Conservation (phyloP, 2,329 filamentous ascomycete genomes). For the Phialocephala subalpina region DNA sequence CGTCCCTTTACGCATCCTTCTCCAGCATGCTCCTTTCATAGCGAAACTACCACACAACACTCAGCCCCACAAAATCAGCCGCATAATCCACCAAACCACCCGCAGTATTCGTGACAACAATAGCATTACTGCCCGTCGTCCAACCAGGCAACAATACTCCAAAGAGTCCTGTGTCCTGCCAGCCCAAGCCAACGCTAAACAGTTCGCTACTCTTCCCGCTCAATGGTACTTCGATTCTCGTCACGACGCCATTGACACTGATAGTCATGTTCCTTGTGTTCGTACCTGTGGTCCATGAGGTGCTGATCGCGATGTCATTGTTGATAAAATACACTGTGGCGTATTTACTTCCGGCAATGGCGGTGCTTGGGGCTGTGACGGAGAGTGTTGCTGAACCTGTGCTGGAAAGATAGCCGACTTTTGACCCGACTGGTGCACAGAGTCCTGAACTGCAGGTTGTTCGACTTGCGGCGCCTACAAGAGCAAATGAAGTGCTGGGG, state of each 20-base stretch:
- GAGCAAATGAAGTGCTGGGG: constrained; percentile 62
- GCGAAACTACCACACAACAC: too few species aligned
- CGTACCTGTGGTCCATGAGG: constrained; percentile 33
- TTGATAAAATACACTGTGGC: constrained; percentile 35
- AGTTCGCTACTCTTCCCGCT: constrained; percentile 38
- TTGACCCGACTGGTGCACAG: constrained; percentile 36
- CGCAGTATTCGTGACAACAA: constrained; percentile 45
- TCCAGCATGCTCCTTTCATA: too few species aligned
- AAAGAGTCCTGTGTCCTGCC: constrained; percentile 39
- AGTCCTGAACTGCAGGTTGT: constrained; percentile 31
- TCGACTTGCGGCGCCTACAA: constrained; percentile 49
- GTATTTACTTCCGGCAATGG: constrained; percentile 25
- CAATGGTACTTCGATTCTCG: constrained; percentile 36
- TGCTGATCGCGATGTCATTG: constrained; percentile 38
- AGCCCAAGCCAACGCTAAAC: constrained; percentile 33
- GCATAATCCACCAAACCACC: constrained; percentile 42
- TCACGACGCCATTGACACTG: constrained; percentile 33
- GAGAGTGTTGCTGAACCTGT: constrained; percentile 26
- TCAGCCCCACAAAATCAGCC: constrained; percentile 48
- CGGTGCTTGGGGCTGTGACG: constrained; percentile 17
- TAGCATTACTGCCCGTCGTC: constrained; percentile 29
- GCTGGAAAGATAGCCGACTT: constrained; percentile 33
- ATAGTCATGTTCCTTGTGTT: constrained; percentile 41
- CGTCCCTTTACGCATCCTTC: too few species aligned
- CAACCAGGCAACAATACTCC: constrained; percentile 33